phyloP scores from a whole-genome alignment of 1,139 yeast species.

The Zygoascus sp. region DNA sequence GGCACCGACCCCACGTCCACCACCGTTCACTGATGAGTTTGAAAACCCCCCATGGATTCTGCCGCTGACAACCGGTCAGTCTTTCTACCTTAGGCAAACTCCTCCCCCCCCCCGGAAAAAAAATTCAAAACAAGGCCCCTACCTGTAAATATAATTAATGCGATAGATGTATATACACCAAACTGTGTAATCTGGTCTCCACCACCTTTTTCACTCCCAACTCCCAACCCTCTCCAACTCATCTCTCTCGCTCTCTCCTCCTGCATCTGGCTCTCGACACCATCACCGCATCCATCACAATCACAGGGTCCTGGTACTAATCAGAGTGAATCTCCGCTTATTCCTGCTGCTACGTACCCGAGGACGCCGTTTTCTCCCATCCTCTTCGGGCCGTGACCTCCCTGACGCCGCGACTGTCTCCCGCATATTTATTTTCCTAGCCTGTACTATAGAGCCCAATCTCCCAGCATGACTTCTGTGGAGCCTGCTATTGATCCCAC shows the following conservation, averaged over 20 bases:
- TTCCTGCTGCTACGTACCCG: not conserved
- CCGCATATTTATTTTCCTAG: not conserved
- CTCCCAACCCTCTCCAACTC: not conserved
- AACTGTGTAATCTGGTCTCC: no score
- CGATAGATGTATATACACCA: no score
- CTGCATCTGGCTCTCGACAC: not conserved
- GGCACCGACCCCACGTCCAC: no score
- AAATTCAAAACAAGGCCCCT: no score
- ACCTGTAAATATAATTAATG: no score
- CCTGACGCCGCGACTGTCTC: not conserved
- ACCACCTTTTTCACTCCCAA: not conserved
- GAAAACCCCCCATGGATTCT: no score
- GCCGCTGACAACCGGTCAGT: no score
- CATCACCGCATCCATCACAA: not conserved
- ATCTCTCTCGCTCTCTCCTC: not conserved
- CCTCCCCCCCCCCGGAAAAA: no score
- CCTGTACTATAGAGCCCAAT: slow-evolving; percentile 2
- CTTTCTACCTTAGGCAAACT: no score
- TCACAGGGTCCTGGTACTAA: not conserved
- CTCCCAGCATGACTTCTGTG: slow-evolving; percentile 1
- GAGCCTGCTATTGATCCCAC: slow-evolving; percentile 7
- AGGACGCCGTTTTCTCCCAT: not conserved
- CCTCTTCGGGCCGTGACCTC: not conserved
- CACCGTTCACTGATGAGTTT: no score
- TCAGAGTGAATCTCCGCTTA: not conserved